phyloP scores from a whole-genome alignment of 1,284 basidiomycete genomes.

The Chiua sp. region DNA sequence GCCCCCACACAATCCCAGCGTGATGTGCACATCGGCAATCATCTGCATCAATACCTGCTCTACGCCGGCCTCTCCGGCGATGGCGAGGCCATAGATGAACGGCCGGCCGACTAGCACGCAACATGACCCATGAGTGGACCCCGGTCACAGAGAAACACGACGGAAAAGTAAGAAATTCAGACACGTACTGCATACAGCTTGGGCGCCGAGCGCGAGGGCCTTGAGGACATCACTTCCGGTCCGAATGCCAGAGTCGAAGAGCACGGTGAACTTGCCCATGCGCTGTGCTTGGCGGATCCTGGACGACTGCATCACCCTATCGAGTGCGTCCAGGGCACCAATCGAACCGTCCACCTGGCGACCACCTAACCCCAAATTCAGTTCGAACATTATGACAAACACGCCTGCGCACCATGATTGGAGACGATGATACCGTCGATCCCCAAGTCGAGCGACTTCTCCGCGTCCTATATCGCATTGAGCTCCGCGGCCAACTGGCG shows the following conservation, averaged over 20 bases:
- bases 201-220: constrained; percentile 72
- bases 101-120: constrained; percentile 55
- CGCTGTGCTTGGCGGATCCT: constrained; percentile 63
- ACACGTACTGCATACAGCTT: no score
- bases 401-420: constrained; percentile 67
- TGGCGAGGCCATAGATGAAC: constrained; percentile 64
- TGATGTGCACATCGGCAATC: constrained; percentile 66
- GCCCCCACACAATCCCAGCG: constrained; percentile 52
- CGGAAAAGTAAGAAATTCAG: constrained; percentile 51
- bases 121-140: neutral
- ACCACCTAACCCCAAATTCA: no score
- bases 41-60: constrained; percentile 67
- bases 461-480: constrained; percentile 58
- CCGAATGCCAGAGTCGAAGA: constrained; percentile 85
- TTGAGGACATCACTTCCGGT: constrained; percentile 81
- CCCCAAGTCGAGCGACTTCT: constrained; percentile 67
- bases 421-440: constrained; percentile 81
- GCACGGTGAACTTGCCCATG: constrained; percentile 65
- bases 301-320: constrained; percentile 61
- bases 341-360: constrained; percentile 85
- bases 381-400: neutral
- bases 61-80: constrained; percentile 68
- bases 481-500: neutral
- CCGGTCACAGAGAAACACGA: neutral
- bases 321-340: constrained; percentile 76